These are phyloP conservation scores for Castanospermum australe DNA, from an alignment of 306 rosid genomes.

Conservation along the genomic window DNA sequence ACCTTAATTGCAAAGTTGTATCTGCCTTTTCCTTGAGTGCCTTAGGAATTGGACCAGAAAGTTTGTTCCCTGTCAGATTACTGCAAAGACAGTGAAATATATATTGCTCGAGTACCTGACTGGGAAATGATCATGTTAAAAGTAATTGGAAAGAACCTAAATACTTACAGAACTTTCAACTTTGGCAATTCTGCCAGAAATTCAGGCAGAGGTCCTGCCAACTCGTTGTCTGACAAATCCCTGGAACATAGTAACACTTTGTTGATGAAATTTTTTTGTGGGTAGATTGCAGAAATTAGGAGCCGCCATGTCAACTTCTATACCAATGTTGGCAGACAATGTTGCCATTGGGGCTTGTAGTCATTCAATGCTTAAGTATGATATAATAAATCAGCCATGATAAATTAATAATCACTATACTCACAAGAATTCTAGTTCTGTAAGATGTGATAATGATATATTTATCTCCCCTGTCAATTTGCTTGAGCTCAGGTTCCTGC, in stretches of 20 bases:
- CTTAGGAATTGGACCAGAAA: neutral
- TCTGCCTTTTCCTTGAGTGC: neutral
- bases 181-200: slow-evolving; percentile 26
- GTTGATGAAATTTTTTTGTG: neutral
- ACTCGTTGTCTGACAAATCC: slow-evolving; percentile 31
- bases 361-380: neutral
- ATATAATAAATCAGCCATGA: no score
- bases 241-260: neutral
- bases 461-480: slow-evolving; percentile 10
- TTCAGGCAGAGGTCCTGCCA: slow-evolving; percentile 23
- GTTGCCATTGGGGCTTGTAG: neutral
- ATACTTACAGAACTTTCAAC: slow-evolving; percentile 32
- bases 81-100: neutral
- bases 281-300: no score
- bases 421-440: slow-evolving; percentile 23
- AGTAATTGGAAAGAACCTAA: neutral
- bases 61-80: neutral
- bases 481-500: slow-evolving; percentile 38
- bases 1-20: neutral
- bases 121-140: neutral
- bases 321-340: neutral
- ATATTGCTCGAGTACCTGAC: no score
- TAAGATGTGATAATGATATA: slow-evolving; percentile 1
- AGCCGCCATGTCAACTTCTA: neutral
- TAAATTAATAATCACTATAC: neutral